Evolutionary conservation across 2,329 filamentous ascomycete genomes (phyloP).

Genomic region (Ophiostoma sp.): DNA sequence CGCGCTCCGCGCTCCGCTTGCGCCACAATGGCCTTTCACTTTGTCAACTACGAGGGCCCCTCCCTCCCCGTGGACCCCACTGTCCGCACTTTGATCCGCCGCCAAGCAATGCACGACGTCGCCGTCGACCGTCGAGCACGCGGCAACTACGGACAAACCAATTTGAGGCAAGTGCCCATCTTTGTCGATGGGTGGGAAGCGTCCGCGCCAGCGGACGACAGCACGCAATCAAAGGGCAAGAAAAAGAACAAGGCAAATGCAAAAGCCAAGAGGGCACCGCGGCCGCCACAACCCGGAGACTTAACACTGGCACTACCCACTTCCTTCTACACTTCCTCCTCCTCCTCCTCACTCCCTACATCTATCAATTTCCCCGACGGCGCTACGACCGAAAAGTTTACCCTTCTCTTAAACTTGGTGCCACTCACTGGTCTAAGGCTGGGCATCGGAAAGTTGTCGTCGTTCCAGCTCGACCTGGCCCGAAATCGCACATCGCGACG

Average conservation of each 20-base stretch:
- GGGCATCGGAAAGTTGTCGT: constrained; percentile 10
- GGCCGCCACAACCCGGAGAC: not conserved
- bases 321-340: not conserved
- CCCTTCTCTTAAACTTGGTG: not conserved
- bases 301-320: not conserved
- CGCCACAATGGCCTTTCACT: not conserved
- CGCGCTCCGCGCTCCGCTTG: not conserved
- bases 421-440: not conserved
- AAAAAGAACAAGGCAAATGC: not conserved
- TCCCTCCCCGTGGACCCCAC: not conserved
- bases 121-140: not conserved
- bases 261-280: not conserved
- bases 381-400: constrained; percentile 1
- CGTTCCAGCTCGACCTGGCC: not conserved
- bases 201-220: not conserved
- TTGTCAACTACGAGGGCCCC: constrained; percentile 14
- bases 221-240: not conserved
- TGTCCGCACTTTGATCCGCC: constrained; percentile 9
- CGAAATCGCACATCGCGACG: not conserved
- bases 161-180: not conserved
- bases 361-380: not conserved
- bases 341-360: not conserved
- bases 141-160: not conserved
- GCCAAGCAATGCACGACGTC: constrained; percentile 15
- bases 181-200: not conserved